Percentiles rank a stretch among this genome's conserved stretches.
Conservation (phyloP, 257 asterid genomes). For the Lycium barbarum region DNA sequence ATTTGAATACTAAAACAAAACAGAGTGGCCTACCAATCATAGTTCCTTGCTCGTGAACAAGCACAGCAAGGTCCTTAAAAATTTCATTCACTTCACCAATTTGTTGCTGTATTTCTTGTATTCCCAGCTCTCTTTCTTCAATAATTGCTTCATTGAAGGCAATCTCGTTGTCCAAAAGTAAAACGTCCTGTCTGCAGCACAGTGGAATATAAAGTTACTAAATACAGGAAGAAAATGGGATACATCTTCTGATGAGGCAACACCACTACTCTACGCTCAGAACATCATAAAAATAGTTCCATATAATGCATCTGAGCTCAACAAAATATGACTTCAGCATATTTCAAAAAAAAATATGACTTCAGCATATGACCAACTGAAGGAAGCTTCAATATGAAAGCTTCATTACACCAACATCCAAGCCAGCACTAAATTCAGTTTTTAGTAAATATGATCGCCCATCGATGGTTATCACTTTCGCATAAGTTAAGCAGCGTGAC, state of each 20-base stretch:
- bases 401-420: background rate
- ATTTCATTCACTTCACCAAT: constrained; percentile 97
- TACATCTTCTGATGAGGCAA: background rate
- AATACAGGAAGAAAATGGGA: background rate
- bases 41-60: constrained; percentile 94
- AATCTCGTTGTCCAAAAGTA: constrained; percentile 87
- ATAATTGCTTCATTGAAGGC: constrained; percentile 91
- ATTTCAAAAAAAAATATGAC: constrained; percentile 20
- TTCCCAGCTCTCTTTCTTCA: constrained; percentile 98
- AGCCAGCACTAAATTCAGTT: background rate
- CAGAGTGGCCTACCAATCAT: constrained; percentile 69
- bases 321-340: constrained; percentile 14
- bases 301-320: background rate
- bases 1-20: constrained; percentile 28
- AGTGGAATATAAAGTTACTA: constrained; percentile 27
- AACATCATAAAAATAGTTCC: constrained; percentile 8
- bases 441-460: background rate
- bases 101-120: constrained; percentile 93
- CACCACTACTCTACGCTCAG: background rate
- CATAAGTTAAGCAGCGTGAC: background rate
- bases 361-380: constrained; percentile 21
- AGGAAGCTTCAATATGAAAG: background rate
- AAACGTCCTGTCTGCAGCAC: constrained; percentile 78
- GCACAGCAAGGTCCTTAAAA: constrained; percentile 90
- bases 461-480: background rate